Percentiles rank a stretch among this genome's conserved stretches.
Evolutionary conservation across 331 rosid genomes (phyloP).

Genomic region (Phaseolus coccineus): DNA sequence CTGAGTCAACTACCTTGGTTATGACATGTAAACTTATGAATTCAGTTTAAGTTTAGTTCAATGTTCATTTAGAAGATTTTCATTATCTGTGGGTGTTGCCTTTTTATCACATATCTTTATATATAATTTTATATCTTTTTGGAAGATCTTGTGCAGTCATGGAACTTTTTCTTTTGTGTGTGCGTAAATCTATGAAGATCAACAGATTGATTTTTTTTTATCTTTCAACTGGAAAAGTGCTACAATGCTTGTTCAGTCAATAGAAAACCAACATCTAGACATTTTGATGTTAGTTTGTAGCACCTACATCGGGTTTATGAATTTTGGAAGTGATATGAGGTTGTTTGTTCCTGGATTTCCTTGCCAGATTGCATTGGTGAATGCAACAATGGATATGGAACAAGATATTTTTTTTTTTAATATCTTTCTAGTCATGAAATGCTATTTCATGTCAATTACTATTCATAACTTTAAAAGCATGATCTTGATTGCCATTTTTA

Average conservation of each 20-base stretch:
- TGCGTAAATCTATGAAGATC: conserved; percentile 28
- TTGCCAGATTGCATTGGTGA: conserved; percentile 30
- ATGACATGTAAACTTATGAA: background rate
- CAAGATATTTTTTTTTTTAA: conserved; percentile 5
- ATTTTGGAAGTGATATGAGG: background rate
- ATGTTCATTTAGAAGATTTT: background rate
- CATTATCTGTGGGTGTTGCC: background rate
- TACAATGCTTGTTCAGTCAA: conserved; percentile 3
- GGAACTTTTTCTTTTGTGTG: conserved; percentile 11
- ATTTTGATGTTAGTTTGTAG: conserved; percentile 1
- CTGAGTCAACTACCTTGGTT: too few relatives aligned
- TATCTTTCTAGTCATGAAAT: conserved; percentile 5
- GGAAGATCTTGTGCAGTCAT: background rate
- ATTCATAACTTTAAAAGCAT: background rate
- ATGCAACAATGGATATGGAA: conserved; percentile 12
- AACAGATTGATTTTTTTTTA: background rate
- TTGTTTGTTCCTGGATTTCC: conserved; percentile 24
- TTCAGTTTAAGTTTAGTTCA: background rate
- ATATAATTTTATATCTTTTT: background rate
- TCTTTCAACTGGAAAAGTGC: background rate
- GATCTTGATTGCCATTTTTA: background rate
- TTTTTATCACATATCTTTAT: background rate
- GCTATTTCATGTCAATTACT: background rate
- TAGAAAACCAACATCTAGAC: background rate
- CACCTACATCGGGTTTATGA: background rate